phyloP scores from a whole-genome alignment of 1,284 basidiomycete genomes.

The Pyrrhoderma lamaoense region DNA sequence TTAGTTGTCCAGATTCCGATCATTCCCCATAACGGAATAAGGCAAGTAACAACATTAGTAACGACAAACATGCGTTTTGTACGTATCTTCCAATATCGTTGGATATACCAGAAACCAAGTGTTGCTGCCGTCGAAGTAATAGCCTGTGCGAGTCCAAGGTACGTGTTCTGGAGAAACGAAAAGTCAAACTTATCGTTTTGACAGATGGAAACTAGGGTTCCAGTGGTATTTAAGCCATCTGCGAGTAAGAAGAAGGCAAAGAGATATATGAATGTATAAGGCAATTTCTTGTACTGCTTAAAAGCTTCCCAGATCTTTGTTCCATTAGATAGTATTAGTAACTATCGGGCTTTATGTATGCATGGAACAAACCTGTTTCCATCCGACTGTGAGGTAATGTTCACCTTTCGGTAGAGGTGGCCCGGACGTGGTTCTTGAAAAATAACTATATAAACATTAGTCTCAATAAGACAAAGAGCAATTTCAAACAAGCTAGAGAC shows the following conservation, averaged over 20 bases:
- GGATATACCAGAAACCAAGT: constrained; percentile 74
- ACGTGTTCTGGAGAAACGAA: constrained; percentile 70
- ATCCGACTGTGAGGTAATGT: constrained; percentile 67
- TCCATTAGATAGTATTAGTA: background rate
- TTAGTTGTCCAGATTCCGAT: constrained; percentile 75
- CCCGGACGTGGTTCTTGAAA: constrained; percentile 72
- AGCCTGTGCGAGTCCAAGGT: constrained; percentile 67
- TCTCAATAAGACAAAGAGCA: background rate
- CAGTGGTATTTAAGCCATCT: constrained; percentile 72
- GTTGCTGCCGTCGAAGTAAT: constrained; percentile 62
- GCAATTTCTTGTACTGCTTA: constrained; percentile 64
- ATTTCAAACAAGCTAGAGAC: constrained; percentile 23
- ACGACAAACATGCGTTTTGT: constrained; percentile 78
- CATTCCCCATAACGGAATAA: constrained; percentile 84
- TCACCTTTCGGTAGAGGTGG: constrained; percentile 67
- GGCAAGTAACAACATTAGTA: constrained; percentile 67
- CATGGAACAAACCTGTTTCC: constrained; percentile 54
- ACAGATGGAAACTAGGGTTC: constrained; percentile 66
- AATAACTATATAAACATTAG: constrained; percentile 28
- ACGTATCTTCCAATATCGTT: constrained; percentile 65
- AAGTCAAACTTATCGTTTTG: constrained; percentile 74
- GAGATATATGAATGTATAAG: constrained; percentile 71
- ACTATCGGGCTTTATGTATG: background rate
- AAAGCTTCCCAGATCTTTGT: constrained; percentile 59
- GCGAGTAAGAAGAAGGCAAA: constrained; percentile 72